phyloP scores from a whole-genome alignment of 2,329 filamentous ascomycete genomes.

The Periconia sp. region DNA sequence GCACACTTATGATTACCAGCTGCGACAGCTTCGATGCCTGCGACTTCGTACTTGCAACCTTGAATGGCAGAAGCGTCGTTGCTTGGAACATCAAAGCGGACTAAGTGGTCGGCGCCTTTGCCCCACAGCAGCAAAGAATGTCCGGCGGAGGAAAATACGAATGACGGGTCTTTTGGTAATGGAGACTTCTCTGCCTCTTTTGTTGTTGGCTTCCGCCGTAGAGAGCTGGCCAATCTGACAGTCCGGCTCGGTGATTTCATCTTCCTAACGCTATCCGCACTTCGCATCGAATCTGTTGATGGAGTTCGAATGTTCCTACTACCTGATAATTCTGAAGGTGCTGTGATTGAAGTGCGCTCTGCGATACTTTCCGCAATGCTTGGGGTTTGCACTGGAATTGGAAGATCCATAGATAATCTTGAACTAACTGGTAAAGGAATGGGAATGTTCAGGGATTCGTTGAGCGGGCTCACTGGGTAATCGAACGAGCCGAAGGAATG shows the following conservation, averaged over 20 bases:
- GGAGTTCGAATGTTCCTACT: conserved; percentile 15
- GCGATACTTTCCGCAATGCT: conserved; percentile 12
- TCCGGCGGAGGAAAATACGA: conserved; percentile 37
- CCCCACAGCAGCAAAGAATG: conserved; percentile 25
- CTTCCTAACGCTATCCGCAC: conserved; percentile 19
- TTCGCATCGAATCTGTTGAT: conserved; percentile 22
- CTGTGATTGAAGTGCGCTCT: conserved; percentile 14
- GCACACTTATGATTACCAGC: conserved; percentile 42
- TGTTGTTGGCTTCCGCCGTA: conserved; percentile 22
- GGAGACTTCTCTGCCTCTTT: conserved; percentile 22
- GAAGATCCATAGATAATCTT: conserved; percentile 28
- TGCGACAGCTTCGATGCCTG: conserved; percentile 38
- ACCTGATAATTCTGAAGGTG: conserved; percentile 19
- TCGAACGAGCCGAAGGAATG: conserved; percentile 19
- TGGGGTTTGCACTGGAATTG: conserved; percentile 27
- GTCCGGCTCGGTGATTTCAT: conserved; percentile 26
- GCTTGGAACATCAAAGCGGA: conserved; percentile 37
- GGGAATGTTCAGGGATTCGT: conserved; percentile 31
- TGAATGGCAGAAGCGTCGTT: conserved; percentile 31
- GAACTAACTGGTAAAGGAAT: conserved; percentile 23
- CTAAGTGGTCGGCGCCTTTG: conserved; percentile 21
- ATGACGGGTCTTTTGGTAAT: conserved; percentile 37
- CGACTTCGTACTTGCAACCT: conserved; percentile 40
- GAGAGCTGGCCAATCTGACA: conserved; percentile 27
- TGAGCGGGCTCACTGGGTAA: conserved; percentile 24